Evolutionary conservation across 2,329 filamentous ascomycete genomes (phyloP), one percentile per base, ranked within the genome.

Genomic region (Blastomyces emzantsi): DNA sequence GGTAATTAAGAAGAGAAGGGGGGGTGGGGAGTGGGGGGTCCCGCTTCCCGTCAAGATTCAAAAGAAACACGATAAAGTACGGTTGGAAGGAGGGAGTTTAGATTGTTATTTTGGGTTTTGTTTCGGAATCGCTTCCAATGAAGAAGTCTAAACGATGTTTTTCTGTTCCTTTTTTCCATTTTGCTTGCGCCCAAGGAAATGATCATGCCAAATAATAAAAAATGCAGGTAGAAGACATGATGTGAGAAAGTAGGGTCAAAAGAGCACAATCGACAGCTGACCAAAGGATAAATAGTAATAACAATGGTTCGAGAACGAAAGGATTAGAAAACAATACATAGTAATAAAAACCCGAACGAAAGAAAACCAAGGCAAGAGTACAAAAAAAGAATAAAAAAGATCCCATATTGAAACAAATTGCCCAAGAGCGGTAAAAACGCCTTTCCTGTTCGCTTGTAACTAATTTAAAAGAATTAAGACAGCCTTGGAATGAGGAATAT

Each of bases 371-470:
- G 5, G 19, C 0, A 4, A 30, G 17, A 45, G 17, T 6, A n/a
- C 17, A 45, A 5, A 19, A n/a, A 22, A 60, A 30, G 17, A 19
- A 33, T 3, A 1, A 33, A 11, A 3, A 30, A 60, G 25, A 51
- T 22, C 30, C 22, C 58, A 60, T 28, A 60, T 22, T 33, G 58
- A 49, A 49, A 60, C 15, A 60, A 25, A 60, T 17, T 19, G 13
- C n/a, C 36, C 55, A 30, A 39, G 36, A 13, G 36, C 36, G 2
- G 9, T 13, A 2, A 39, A 11, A 56, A 56, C 54, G 33, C 54
- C 54, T 22, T 56, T 9, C 54, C 54, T 56, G 54, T 56, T 39
- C 54, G 54, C 28, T 56, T 19, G 54, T 33, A 56, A 56, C 39
- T 11, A 39, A 56, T 56, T 30, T 8, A 52, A 30, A 43, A 58